Base-by-base conservation (phyloP, 2,329 filamentous ascomycete genomes). In the Pseudogymnoascus sp. region DNA sequence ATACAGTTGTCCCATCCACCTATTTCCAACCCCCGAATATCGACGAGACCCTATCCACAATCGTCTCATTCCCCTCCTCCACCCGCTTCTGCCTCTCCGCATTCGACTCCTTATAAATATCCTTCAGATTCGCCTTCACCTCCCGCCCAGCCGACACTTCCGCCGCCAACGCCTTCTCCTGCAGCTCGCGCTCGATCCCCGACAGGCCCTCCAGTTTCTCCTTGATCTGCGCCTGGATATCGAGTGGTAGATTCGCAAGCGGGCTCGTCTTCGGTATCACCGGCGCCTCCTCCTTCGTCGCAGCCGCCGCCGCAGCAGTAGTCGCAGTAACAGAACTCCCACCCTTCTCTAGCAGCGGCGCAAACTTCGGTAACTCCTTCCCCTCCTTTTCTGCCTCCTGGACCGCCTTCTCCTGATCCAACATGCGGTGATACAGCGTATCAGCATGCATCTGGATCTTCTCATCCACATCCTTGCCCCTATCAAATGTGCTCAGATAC, bases 391-490 rank as follows among this genome's bases (percentile, higher is more conserved):
- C 86, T 37, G 88, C 89, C 69, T 85, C 81, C 66, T 89, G 84
- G n/a, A 90, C 85, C 66, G 82, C 83, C 19, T 79, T 80, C 75
- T 99, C 93, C 72, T 96, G 91, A 65, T 85, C 82, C 38, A 96
- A 75, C 87, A 97, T 91, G 68, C 89, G 85, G 70, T 93, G 89
- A 75, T 92, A 99, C 41, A 99, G 81, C 66, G 84, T 85, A 77
- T 99, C 94, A 64, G 93, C 93, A 74, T 97, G 92, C 87, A 97
- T 91, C 76, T 97, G 94, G 65, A 99, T 91, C 68, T 88, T 84
- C 73, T 97, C 92, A 69, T 96, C 90, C 60, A 90, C 82, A 31
- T 86, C 81, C 0, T 81, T 77, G 7, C 87, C 78, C 21, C 86
- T 83, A 49, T 88, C 83, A 65, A 84, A 78, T 26, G 84, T 84